phyloP scores from a whole-genome alignment of 495 filamentous ascomycete genomes.

The Mycothermus thermophilus region DNA sequence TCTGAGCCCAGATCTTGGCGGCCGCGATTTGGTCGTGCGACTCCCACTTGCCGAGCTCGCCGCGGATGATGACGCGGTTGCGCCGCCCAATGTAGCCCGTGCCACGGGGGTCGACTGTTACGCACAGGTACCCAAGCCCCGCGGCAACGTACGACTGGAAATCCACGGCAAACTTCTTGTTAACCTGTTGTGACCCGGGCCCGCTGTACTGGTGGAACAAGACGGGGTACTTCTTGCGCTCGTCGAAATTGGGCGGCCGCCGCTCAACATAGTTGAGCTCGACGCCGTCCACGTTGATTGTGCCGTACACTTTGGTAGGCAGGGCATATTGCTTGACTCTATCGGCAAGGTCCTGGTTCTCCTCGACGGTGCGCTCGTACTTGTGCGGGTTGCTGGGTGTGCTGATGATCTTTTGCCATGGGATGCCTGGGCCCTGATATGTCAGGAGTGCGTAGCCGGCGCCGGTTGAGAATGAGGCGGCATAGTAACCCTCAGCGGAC shows the following conservation, averaged over 20 bases:
- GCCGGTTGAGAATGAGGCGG: conserved; percentile 69
- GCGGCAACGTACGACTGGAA: conserved; percentile 86
- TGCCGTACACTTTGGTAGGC: conserved; percentile 73
- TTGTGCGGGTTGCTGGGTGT: conserved; percentile 52
- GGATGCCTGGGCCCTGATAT: conserved; percentile 74
- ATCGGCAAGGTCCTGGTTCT: conserved; percentile 54
- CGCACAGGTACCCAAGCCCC: conserved; percentile 80
- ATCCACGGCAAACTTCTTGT: conserved; percentile 69
- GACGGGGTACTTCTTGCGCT: conserved; percentile 76
- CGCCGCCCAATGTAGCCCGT: conserved; percentile 83
- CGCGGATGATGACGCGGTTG: conserved; percentile 67
- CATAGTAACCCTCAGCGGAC: conserved; percentile 67
- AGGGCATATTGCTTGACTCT: conserved; percentile 64
- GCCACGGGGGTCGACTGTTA: conserved; percentile 87
- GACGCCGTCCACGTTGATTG: conserved; percentile 51
- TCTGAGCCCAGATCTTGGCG: conserved; percentile 70
- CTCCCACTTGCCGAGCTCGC: conserved; percentile 74
- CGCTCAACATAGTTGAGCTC: conserved; percentile 84
- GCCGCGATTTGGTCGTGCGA: conserved; percentile 82
- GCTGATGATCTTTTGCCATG: conserved; percentile 83
- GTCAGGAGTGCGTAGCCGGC: conserved; percentile 69
- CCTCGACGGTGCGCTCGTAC: conserved; percentile 59
- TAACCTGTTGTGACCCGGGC: conserved; percentile 75
- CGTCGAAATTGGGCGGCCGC: conserved; percentile 79
- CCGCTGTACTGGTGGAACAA: conserved; percentile 89